Conservation (phyloP, 305 asterid species). For the Fraxinus xanthoxyloides region DNA sequence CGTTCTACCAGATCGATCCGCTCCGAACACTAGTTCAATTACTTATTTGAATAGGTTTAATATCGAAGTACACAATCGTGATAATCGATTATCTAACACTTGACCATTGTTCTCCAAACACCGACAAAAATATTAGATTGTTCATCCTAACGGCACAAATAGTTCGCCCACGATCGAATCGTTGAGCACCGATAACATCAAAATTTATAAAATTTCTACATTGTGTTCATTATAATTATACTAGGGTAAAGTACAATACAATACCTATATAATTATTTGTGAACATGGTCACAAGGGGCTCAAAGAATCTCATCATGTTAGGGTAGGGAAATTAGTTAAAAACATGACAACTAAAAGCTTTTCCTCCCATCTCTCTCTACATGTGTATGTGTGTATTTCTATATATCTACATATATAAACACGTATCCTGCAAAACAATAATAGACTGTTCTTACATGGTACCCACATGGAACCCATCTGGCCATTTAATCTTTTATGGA, state of each 20-base stretch:
- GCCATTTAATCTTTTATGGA: constrained; percentile 22
- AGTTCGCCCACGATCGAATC: neutral
- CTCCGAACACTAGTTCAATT: neutral
- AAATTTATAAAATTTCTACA: neutral
- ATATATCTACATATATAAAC: neutral
- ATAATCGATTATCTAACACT: neutral
- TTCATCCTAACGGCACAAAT: neutral
- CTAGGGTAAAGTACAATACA: neutral
- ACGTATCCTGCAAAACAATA: no score
- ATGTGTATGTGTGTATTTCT: neutral
- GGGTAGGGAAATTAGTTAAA: constrained; percentile 22
- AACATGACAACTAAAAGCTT: constrained; percentile 18
- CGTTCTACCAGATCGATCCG: neutral
- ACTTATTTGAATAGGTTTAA: no score
- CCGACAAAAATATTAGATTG: neutral
- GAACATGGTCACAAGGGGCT: constrained; percentile 22
- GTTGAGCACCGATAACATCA: neutral
- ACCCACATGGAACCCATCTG: constrained; percentile 46
- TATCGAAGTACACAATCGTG: neutral
- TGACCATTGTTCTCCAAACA: neutral
- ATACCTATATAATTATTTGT: neutral
- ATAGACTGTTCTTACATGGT: neutral
- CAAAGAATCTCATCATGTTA: constrained; percentile 42
- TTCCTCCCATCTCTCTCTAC: neutral
- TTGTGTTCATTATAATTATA: neutral